phyloP scores from a whole-genome alignment of 495 filamentous ascomycete species.

The Staphylotrichum longicolle region DNA sequence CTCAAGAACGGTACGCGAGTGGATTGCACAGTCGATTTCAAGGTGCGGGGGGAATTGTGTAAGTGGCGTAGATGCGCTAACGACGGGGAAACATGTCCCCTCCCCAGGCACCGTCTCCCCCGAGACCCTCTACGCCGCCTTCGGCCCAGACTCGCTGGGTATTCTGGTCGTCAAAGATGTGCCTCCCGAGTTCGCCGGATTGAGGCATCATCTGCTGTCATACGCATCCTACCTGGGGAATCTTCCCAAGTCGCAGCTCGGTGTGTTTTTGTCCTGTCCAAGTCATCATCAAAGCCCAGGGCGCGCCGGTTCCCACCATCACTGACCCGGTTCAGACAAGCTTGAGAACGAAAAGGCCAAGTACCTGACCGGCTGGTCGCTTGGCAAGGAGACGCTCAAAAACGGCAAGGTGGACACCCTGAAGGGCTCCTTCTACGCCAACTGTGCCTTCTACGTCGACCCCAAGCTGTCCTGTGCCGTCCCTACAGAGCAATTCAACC shows the following conservation, averaged over 20 bases:
- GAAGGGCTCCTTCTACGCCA: conserved; percentile 96
- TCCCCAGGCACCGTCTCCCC: conserved; percentile 63
- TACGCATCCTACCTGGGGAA: conserved; percentile 89
- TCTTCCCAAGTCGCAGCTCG: conserved; percentile 67
- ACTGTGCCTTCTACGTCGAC: conserved; percentile 88
- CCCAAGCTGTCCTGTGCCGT: conserved; percentile 57
- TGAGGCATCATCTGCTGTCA: conserved; percentile 73
- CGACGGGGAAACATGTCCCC: not conserved
- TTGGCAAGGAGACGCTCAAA: conserved; percentile 90
- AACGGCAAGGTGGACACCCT: conserved; percentile 84
- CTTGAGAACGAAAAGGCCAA: conserved; percentile 64
- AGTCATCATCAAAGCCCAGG: not conserved
- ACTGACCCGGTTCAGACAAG: conserved; percentile 44
- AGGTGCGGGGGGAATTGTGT: conserved; percentile 5
- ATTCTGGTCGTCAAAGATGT: conserved; percentile 91
- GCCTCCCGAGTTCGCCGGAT: conserved; percentile 60
- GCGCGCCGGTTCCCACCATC: not conserved
- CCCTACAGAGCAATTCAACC: conserved; percentile 55
- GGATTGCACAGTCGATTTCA: not conserved
- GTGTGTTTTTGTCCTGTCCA: conserved; percentile 43
- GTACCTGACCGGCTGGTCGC: conserved; percentile 71
- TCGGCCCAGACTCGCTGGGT: conserved; percentile 86
- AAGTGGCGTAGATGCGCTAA: conserved; percentile 22
- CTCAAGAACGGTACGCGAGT: conserved; percentile 47
- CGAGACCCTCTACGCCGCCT: conserved; percentile 74